Base-by-base conservation (phyloP, 495 filamentous ascomycete species). In the Saxophila tyrrhenica region DNA sequence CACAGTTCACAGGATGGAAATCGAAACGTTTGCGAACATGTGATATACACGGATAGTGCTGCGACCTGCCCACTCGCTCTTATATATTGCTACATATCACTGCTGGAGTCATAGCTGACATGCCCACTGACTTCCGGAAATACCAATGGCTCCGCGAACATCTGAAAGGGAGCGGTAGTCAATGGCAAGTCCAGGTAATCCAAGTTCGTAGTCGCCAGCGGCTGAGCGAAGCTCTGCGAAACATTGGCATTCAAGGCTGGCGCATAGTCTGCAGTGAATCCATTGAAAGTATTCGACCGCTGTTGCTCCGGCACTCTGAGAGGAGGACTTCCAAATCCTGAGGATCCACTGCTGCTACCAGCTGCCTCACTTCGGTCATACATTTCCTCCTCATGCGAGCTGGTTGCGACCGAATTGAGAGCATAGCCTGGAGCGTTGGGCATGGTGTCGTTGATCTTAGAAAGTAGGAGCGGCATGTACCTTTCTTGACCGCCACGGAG, bases 401-500 rank as follows among this genome's bases (percentile, higher is more conserved):
- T 35, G n/a, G 41, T 5, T 20, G 25, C 5, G 17, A 25, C 1
- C 3, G 39, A n/a, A 1, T 29, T 20, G 39, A 52, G 16, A 2
- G 48, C 19, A 29, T 56, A 47, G 48, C 11, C n/a, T 13, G 57
- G 54, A 1, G 69, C 70, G 5, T 70, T 71, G 3, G 85, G 82
- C 7, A 89, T 69, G 17, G 77, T 75, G 24, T 85, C 81, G 47
- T 80, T 73, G 24, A 88, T 78, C 59, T 86, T 89, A 60, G 75
- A 73, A 24, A 88, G 64, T 0, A 92, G 71, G 9, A 87, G 71
- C 0, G 84, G 85, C 11, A 89, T 72, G 65, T 84, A 89, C 46
- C 81, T 78, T 47, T 77, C 70, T 29, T 86, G 74, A 7, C 86
- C 86, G 23, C 77, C 80, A n/a, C 83, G 84, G 35, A 90, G 74